Evolutionary conservation across 2,329 filamentous ascomycete species (phyloP), one percentile per base, ranked within the genome.

Genomic region (Phialophora macrospora): DNA sequence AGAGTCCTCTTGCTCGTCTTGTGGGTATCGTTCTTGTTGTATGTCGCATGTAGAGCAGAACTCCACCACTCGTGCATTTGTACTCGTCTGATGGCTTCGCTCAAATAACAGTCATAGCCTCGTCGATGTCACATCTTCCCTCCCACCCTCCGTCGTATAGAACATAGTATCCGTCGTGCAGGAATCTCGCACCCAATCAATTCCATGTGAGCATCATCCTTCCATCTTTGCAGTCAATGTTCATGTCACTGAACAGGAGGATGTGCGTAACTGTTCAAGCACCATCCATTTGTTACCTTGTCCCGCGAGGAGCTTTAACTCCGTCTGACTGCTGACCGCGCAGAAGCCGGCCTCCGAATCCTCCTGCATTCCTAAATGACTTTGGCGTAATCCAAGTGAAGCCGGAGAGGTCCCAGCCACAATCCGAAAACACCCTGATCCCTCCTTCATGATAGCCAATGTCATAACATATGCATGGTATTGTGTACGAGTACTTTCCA

Each of bases 251-350:
- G 17, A 44, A 41, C 17, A 17, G 38, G 14, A 41, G 38, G 38
- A 41, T n/a, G 14, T 7, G 14, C 14, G 34, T 38, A 14, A 41
- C 38, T 41, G 14, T 14, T 41, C 38, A 41, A 41, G 17, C 17
- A 41, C 12, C 38, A 41, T 17, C 38, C 6, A 41, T 14, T 14
- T 41, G 14, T 2, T 41, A 1, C 56, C 41, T 26, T 22, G 38
- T 51, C 57, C 22, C n/a, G n/a, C 22, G 30, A 32, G 44, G 57
- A 1, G 28, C 7, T 32, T n/a, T 32, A 11, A 14, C n/a, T 20
- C 57, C 26, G 41, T 34, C 57, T 60, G 17, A 59, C 57, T 60
- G 57, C 57, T 60, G 44, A 60, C 26, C 57, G 44, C 28, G 26
- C 4, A 51, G 20, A 32, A 3, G 26, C 41, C 57, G 44, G 57